Base-by-base conservation (phyloP, 768 basidiomycete species). In the Amanita brunnescens region DNA sequence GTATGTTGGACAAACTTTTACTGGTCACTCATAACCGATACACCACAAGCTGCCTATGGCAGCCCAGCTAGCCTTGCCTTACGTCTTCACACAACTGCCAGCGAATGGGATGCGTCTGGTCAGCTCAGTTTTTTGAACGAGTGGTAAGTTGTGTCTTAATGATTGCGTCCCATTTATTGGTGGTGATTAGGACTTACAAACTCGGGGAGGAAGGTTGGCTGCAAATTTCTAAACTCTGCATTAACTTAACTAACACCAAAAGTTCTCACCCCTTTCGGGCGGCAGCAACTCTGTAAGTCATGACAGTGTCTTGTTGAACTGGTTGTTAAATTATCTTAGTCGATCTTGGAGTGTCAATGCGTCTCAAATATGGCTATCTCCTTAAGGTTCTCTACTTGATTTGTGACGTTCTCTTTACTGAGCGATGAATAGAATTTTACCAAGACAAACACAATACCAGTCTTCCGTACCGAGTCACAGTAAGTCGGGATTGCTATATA, bases 201-300 rank as follows among this genome's bases (percentile, higher is more conserved):
- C 79, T 97, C 2, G 94, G 93, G 12, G 83, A 85, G 70, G 93
- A 96, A 70, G 70, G 86, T 87, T 57, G 13, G 65, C 54, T 16
- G 6, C 6, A 12, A 20, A 44, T 20, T 34, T 35, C 6, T 13
- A 38, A 39, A 14, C 8, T 13, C 24, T 13, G 55, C 30, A 46
- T 30, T 41, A 9, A n/a, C 38, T 40, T 54, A 14, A 55, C 18
- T 53, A 52, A 37, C 63, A 68, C 32, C 6, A 30, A 30, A 10
- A 34, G 84, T 89, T 29, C 69, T 94, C 53, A 92, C 91, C n/a
- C 89, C 91, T 0, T 94, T 94, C 55, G 91, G 92, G 42, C 72
- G 92, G 43, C 81, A 88, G 58, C 91, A 96, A 57, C 68, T 93
- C 3, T 94, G 84, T 87, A 52, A 52, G 83, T 68, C 33, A 20